Evolutionary conservation across 2,329 filamentous ascomycete species (phyloP).

Genomic region (Alternaria novae-zelandiae): DNA sequence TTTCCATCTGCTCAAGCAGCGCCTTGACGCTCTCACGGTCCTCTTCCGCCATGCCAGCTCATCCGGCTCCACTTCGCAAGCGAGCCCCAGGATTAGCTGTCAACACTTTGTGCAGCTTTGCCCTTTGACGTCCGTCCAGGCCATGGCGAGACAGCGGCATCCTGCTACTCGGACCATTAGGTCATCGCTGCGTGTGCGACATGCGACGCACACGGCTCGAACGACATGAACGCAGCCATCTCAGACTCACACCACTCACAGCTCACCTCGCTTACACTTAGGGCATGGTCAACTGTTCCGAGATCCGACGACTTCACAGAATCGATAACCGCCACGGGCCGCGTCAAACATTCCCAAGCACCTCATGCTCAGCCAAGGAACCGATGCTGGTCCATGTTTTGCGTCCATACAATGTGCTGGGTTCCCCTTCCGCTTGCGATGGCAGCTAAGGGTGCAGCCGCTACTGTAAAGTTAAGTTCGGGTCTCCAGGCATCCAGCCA

Average conservation of each 20-base stretch:
- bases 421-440: constrained; percentile 1
- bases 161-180: constrained; percentile 22
- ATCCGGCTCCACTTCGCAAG: constrained; percentile 23
- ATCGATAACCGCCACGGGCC: constrained; percentile 13
- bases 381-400: neutral
- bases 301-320: constrained; percentile 10
- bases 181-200: constrained; percentile 20
- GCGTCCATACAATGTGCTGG: neutral
- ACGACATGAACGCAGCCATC: constrained; percentile 18
- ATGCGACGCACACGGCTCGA: constrained; percentile 15
- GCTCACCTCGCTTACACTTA: constrained; percentile 6
- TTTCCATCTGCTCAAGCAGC: neutral
- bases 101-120: constrained; percentile 2
- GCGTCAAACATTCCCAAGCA: constrained; percentile 1
- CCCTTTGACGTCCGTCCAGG: constrained; percentile 18
- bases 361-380: neutral
- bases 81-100: constrained; percentile 15
- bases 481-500: constrained; percentile 3
- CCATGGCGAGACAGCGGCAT: constrained; percentile 21
- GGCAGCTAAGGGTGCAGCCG: constrained; percentile 7
- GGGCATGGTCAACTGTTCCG: constrained; percentile 8
- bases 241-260: constrained; percentile 34
- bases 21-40: constrained; percentile 6
- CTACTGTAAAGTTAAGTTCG: constrained; percentile 4
- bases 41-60: constrained; percentile 19